These are phyloP conservation scores for Ogataea hybrid DNA, from an alignment of 1,139 yeast genomes.

Conservation along the genomic window DNA sequence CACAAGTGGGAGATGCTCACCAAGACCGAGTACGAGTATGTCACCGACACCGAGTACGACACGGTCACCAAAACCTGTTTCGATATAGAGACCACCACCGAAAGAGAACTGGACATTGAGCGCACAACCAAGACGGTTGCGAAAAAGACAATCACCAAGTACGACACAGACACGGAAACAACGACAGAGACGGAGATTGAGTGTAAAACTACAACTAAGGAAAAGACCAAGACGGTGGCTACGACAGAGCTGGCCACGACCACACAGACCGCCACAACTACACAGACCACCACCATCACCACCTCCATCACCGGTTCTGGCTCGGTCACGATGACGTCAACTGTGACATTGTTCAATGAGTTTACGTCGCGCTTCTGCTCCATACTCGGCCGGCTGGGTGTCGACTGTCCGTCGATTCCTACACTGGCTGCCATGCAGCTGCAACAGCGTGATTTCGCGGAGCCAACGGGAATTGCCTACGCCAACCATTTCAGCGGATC, in stretches of 20 bases:
- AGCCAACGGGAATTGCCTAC: conserved; percentile 6
- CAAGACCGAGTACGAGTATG: conserved; percentile 14
- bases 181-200: conserved; percentile 11
- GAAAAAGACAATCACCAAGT: conserved; percentile 14
- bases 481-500: not conserved
- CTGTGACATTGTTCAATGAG: conserved; percentile 15
- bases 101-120: conserved; percentile 16
- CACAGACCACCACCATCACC: conserved; percentile 4
- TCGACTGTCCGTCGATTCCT: conserved; percentile 13
- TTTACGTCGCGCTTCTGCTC: conserved; percentile 20
- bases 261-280: conserved; percentile 6
- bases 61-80: conserved; percentile 18
- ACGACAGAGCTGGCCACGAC: conserved; percentile 7
- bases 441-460: conserved; percentile 9
- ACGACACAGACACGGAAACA: conserved; percentile 15
- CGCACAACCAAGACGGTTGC: conserved; percentile 15
- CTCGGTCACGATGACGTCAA: conserved; percentile 14
- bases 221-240: conserved; percentile 5
- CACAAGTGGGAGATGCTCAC: conserved; percentile 16
- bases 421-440: conserved; percentile 5
- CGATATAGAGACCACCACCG: conserved; percentile 16
- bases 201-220: conserved; percentile 4
- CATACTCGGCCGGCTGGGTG: conserved; percentile 17
- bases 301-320: conserved; percentile 8
- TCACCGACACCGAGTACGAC: conserved; percentile 17